These are phyloP conservation scores for Raddia distichophylla DNA, from an alignment of 176 grass and related monocot genomes.

Conservation along the genomic window DNA sequence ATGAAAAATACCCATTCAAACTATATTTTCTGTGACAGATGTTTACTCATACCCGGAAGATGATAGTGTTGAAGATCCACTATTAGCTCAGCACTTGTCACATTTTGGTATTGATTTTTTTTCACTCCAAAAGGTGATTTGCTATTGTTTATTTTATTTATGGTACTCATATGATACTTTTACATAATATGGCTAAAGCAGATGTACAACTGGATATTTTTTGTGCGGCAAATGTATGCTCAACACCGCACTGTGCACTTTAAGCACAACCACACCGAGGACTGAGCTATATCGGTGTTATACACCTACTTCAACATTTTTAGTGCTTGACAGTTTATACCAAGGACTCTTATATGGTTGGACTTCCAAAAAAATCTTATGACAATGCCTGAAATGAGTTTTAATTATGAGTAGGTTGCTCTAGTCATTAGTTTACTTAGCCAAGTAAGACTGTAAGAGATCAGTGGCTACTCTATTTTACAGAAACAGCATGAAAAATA, in stretches of 20 bases:
- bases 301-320: neutral
- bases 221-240: neutral
- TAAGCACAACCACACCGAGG: neutral
- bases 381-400: neutral
- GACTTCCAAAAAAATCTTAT: neutral
- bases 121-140: slow-evolving; percentile 92
- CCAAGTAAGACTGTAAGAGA: slow-evolving; percentile 12
- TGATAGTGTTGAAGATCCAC: slow-evolving; percentile 88
- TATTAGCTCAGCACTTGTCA: slow-evolving; percentile 92
- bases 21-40: slow-evolving; percentile 71
- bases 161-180: too few relatives aligned
- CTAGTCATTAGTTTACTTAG: slow-evolving; percentile 11
- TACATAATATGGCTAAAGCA: neutral
- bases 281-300: neutral
- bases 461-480: neutral
- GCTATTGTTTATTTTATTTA: slow-evolving; percentile 11
- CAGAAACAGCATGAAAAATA: neutral
- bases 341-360: neutral
- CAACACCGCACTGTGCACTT: neutral
- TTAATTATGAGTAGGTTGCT: neutral
- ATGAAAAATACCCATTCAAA: slow-evolving; percentile 43
- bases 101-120: slow-evolving; percentile 99
- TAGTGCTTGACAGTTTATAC: slow-evolving; percentile 5
- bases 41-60: slow-evolving; percentile 99
- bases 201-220: slow-evolving; percentile 7